Evolutionary conservation across 768 basidiomycete genomes (phyloP).

Genomic region (Tubosaeta sp.): DNA sequence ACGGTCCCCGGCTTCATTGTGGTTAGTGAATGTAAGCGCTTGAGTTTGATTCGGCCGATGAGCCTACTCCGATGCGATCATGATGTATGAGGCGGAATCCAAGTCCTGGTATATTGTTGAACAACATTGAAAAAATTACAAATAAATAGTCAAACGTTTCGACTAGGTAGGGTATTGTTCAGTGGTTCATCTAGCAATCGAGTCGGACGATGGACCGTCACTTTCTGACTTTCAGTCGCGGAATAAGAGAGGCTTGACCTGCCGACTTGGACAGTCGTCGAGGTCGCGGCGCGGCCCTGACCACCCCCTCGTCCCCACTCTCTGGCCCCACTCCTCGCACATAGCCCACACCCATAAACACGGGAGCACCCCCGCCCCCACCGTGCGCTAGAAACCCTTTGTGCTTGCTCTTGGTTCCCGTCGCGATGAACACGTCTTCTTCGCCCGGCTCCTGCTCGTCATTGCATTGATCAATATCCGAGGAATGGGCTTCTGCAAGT

Average conservation of each 20-base stretch:
- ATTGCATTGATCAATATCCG: constrained; percentile 30
- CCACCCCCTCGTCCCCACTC: constrained; percentile 14
- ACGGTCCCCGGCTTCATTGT: constrained; percentile 12
- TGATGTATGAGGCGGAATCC: neutral
- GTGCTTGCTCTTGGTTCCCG: constrained; percentile 50
- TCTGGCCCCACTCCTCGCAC: constrained; percentile 47
- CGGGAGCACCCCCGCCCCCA: constrained; percentile 66
- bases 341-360: constrained; percentile 69
- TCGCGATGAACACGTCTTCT: constrained; percentile 48
- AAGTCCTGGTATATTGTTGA: too few species aligned
- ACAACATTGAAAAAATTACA: constrained; percentile 17
- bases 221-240: constrained; percentile 18
- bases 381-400: constrained; percentile 70
- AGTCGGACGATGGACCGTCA: constrained; percentile 5
- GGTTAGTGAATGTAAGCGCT: neutral
- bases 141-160: constrained; percentile 20
- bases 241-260: constrained; percentile 21
- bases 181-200: neutral
- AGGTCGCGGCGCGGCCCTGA: neutral
- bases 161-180: neutral
- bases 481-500: constrained; percentile 37
- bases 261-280: constrained; percentile 7
- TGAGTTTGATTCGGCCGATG: neutral
- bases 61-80: too few species aligned
- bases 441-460: constrained; percentile 36